Percentiles rank a stretch among this genome's conserved stretches.
phyloP scores from a whole-genome alignment of 192 early-diverging fungal genomes.

The Jimgerdemannia flammicorona region DNA sequence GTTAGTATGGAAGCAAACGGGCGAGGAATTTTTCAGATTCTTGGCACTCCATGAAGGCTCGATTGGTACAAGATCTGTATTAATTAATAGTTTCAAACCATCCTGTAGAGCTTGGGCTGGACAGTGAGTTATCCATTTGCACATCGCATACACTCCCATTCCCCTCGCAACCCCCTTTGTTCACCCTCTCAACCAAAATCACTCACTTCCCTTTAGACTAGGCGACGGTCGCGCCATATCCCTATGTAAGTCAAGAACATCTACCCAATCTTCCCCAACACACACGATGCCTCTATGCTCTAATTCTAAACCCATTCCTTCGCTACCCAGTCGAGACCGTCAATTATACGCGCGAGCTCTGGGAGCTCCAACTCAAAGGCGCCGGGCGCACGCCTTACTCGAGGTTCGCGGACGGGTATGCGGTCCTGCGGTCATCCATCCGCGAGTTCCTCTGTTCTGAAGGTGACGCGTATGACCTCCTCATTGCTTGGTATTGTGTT shows the following conservation, averaged over 20 bases:
- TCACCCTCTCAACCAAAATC: background rate
- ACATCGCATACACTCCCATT: background rate
- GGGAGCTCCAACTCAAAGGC: slow-evolving; percentile 87
- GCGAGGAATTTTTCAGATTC: background rate
- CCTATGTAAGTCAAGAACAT: slow-evolving; percentile 51
- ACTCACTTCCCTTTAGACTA: slow-evolving; percentile 21
- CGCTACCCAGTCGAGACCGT: slow-evolving; percentile 35
- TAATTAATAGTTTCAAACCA: no score
- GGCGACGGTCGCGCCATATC: slow-evolving; percentile 88
- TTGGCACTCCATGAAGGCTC: no score
- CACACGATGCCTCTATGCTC: background rate
- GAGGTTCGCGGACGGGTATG: slow-evolving; percentile 82
- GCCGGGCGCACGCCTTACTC: slow-evolving; percentile 85
- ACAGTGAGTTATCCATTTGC: slow-evolving; percentile 29
- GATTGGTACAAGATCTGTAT: no score
- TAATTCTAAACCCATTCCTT: background rate
- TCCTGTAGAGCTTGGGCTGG: slow-evolving; percentile 50
- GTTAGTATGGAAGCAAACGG: background rate
- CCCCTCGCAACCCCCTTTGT: background rate
- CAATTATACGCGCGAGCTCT: slow-evolving; percentile 29
- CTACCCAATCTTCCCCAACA: background rate
- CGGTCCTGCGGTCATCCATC: slow-evolving; percentile 82
- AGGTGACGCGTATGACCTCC: slow-evolving; percentile 28
- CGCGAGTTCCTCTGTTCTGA: slow-evolving; percentile 81
- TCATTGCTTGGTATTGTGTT: background rate